Conservation (phyloP, 805 yeast genomes). For the Saccharomycopsis sp. region DNA sequence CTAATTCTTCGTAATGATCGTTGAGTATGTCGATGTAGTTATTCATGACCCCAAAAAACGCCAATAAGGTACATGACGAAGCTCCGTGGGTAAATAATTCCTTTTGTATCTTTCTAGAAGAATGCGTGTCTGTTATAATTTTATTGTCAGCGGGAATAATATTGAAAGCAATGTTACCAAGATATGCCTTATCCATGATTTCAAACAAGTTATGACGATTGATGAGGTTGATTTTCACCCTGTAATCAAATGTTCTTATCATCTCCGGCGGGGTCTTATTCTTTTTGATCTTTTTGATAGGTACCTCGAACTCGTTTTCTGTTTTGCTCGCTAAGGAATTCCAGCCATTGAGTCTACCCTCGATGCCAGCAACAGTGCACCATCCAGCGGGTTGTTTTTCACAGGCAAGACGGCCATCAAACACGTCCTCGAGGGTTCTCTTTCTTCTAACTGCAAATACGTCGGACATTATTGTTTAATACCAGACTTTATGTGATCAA, state of each 20-base stretch:
- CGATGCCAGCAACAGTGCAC: background rate
- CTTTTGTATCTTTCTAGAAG: background rate
- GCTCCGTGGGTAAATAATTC: background rate
- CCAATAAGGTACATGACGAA: background rate
- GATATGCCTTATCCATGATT: background rate
- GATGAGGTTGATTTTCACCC: background rate
- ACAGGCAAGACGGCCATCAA: background rate
- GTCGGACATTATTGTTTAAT: background rate
- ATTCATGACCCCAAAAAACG: constrained; percentile 17
- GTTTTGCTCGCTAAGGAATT: background rate
- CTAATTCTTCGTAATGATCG: constrained; percentile 1
- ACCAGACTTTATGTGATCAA: background rate
- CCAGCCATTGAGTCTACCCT: background rate
- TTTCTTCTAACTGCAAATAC: background rate
- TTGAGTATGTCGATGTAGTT: constrained; percentile 5
- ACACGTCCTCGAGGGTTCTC: background rate
- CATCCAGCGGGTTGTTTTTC: background rate
- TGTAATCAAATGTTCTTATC: background rate
- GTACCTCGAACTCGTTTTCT: background rate
- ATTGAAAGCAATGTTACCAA: background rate
- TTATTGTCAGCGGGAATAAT: background rate
- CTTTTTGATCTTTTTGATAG: background rate
- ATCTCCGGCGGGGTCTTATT: background rate
- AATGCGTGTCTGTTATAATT: background rate
- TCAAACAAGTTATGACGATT: background rate